Evolutionary conservation across 2,329 filamentous ascomycete genomes (phyloP).

Genomic region (Calonectria hawksworthii): DNA sequence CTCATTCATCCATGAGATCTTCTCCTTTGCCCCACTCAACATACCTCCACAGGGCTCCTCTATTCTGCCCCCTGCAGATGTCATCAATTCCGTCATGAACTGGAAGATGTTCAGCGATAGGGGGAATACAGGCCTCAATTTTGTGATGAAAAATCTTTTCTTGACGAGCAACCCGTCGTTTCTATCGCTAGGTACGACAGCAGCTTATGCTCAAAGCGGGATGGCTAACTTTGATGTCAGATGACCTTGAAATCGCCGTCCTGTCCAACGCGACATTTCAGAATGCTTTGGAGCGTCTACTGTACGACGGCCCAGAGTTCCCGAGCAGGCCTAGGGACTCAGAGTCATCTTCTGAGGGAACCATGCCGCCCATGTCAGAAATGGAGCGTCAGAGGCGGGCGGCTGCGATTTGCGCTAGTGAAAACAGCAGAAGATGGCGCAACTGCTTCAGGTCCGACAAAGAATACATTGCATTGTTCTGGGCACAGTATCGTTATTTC

Average conservation of each 20-base stretch:
- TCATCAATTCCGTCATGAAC: conserved; percentile 6
- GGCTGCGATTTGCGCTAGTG: not conserved
- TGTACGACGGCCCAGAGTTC: not conserved
- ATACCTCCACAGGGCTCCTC: not conserved
- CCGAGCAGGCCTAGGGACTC: not conserved
- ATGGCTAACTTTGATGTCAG: not conserved
- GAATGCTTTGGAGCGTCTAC: not conserved
- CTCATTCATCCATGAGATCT: not conserved
- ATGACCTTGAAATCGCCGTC: not conserved
- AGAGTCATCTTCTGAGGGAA: not conserved
- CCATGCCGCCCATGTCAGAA: not conserved
- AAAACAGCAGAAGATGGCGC: not conserved
- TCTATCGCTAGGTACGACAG: not conserved
- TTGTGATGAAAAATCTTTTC: not conserved
- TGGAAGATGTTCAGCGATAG: not conserved
- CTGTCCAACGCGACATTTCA: not conserved
- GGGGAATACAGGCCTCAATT: not conserved
- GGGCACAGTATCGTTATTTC: conserved; percentile 5
- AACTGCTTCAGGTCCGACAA: not conserved
- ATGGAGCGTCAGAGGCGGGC: not conserved
- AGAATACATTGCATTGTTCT: not conserved
- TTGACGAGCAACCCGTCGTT: not conserved
- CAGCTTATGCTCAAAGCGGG: not conserved
- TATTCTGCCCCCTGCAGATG: not conserved
- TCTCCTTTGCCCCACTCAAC: not conserved